phyloP scores from a whole-genome alignment of 768 basidiomycete genomes.

The Lentinula raphanica region DNA sequence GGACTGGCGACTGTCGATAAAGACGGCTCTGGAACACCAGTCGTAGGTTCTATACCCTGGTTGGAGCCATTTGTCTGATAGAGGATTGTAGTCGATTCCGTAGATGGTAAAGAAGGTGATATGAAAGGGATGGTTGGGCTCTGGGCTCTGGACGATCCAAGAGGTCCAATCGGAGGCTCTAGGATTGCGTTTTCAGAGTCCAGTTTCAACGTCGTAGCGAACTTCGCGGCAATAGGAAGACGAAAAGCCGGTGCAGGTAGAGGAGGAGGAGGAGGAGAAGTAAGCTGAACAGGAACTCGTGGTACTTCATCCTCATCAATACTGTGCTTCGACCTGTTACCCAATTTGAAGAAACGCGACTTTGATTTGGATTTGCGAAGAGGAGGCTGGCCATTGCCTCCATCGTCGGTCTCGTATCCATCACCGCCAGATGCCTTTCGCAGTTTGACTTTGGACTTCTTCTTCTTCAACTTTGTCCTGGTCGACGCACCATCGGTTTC shows the following conservation, averaged over 20 bases:
- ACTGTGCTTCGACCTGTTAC: slow-evolving; percentile 34
- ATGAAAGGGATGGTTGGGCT: slow-evolving; percentile 8
- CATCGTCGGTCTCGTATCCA: slow-evolving; percentile 23
- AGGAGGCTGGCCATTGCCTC: slow-evolving; percentile 10
- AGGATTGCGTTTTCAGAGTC: background rate
- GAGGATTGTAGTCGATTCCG: background rate
- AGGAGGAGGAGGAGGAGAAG: slow-evolving; percentile 2
- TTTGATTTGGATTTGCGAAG: slow-evolving; percentile 25
- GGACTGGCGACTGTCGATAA: background rate
- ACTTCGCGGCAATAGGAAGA: slow-evolving; percentile 44
- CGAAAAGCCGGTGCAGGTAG: slow-evolving; percentile 20
- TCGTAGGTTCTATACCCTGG: background rate
- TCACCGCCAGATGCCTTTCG: slow-evolving; percentile 18
- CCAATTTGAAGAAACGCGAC: slow-evolving; percentile 38
- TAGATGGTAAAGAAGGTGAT: background rate
- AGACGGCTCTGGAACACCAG: background rate
- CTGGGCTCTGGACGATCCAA: background rate
- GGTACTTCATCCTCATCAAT: slow-evolving; percentile 22
- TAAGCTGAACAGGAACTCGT: slow-evolving; percentile 4
- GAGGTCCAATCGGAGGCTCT: slow-evolving; percentile 8
- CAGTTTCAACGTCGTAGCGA: slow-evolving; percentile 31
- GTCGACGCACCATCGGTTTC: slow-evolving; percentile 25
- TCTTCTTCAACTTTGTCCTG: slow-evolving; percentile 1
- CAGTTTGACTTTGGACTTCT: slow-evolving; percentile 15
- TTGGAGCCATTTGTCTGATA: background rate